phyloP scores from a whole-genome alignment of 768 basidiomycete species.

The Phanerochaete sordida region DNA sequence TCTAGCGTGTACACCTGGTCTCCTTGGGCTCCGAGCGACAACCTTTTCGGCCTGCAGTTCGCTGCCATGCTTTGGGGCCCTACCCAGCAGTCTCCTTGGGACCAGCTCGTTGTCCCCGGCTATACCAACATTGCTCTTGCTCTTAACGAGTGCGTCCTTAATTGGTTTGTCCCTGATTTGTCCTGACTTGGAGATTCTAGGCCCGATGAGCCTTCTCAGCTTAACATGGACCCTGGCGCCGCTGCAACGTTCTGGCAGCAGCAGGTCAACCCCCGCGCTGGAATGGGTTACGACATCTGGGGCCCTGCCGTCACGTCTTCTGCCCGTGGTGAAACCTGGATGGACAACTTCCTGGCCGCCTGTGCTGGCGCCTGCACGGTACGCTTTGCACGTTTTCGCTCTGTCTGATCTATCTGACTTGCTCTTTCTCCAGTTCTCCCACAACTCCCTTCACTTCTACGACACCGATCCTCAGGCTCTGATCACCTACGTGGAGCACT shows the following conservation, averaged over 20 bases:
- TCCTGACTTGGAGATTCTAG: constrained; percentile 34
- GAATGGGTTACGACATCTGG: constrained; percentile 43
- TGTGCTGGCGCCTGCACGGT: constrained; percentile 47
- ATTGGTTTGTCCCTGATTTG: constrained; percentile 28
- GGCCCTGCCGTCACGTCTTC: constrained; percentile 52
- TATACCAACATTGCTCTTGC: constrained; percentile 48
- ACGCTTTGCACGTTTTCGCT: not conserved
- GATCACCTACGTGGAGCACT: constrained; percentile 46
- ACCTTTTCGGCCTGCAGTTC: constrained; percentile 48
- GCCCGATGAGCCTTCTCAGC: constrained; percentile 55
- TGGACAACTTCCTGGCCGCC: constrained; percentile 45
- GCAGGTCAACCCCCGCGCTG: constrained; percentile 47
- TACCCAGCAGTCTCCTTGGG: constrained; percentile 42
- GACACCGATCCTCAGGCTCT: constrained; percentile 51
- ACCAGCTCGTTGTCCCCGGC: constrained; percentile 39
- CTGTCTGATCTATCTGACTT: not conserved
- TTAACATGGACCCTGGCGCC: constrained; percentile 45
- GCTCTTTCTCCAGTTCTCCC: constrained; percentile 30
- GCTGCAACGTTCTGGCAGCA: constrained; percentile 50
- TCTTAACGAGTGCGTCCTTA: constrained; percentile 54
- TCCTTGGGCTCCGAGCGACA: constrained; percentile 27
- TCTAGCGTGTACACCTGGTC: constrained; percentile 43
- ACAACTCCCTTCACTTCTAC: constrained; percentile 59
- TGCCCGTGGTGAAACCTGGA: constrained; percentile 50
- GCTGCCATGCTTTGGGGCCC: constrained; percentile 57